These are phyloP conservation scores for Cladosporium sp. DNA, from an alignment of 2,329 filamentous ascomycete species.

Conservation along the genomic window DNA sequence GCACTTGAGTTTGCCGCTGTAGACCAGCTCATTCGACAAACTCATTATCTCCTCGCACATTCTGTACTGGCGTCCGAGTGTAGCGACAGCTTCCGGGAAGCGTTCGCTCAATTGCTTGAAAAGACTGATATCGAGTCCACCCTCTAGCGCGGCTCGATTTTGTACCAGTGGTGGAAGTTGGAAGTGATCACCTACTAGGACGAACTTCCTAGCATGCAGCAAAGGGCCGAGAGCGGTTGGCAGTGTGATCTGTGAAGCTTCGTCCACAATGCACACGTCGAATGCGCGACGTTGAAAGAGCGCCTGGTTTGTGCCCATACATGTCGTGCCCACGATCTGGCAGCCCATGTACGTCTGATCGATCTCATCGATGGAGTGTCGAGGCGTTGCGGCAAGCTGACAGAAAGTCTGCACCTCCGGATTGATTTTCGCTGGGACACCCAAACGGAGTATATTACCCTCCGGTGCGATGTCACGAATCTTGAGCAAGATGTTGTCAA, in stretches of 20 bases:
- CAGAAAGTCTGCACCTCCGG: conserved; percentile 84
- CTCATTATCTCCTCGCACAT: conserved; percentile 98
- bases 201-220: conserved; percentile 86
- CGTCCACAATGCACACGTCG: conserved; percentile 97
- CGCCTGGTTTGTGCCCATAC: conserved; percentile 84
- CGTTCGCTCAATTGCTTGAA: conserved; percentile 91
- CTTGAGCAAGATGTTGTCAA: conserved; percentile 97
- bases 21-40: conserved; percentile 89
- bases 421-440: conserved; percentile 81
- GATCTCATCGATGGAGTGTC: conserved; percentile 78
- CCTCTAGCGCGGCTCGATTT: conserved; percentile 81
- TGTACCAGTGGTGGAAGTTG: conserved; percentile 92
- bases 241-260: conserved; percentile 94
- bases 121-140: conserved; percentile 86
- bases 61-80: conserved; percentile 91
- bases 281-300: conserved; percentile 87
- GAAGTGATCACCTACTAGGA: conserved; percentile 94
- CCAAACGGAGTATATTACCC: conserved; percentile 80
- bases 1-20: conserved; percentile 85
- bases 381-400: conserved; percentile 71
- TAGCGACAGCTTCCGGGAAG: conserved; percentile 85
- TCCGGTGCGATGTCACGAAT: conserved; percentile 58
- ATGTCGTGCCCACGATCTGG: conserved; percentile 91
- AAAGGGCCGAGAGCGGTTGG: conserved; percentile 94
- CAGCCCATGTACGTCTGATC: conserved; percentile 80